Base-by-base conservation (phyloP, 2,329 filamentous ascomycete species). In the Xylogone sp. region DNA sequence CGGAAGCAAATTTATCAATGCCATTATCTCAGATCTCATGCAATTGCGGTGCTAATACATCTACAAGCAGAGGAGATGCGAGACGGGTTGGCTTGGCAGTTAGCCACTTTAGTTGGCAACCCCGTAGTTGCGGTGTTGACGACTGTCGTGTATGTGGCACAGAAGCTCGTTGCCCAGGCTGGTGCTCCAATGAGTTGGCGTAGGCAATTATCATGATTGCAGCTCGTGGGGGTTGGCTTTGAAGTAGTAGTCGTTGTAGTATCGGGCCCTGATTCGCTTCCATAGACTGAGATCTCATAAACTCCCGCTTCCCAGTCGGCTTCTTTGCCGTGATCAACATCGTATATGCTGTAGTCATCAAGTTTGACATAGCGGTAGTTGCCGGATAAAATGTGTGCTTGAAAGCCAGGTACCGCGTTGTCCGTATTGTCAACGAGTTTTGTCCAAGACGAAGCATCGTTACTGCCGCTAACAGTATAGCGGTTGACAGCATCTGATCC, bases 401-500 rank as follows among this genome's bases (percentile, higher is more conserved):
- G 42, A 46, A 39, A 52, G 10, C 50, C 50, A 18, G 50, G 50
- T n/a, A 42, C 21, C 12, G 16, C 10, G 46, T 49, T 52, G 12
- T 8, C 45, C 24, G 50, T 52, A 27, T 52, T 49, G 34, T 52
- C 50, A 20, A 49, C 27, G 13, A 52, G 45, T 20, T 21, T 31
- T 22, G 21, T 39, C 45, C 45, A 52, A 8, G 24, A 43, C 18
- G 18, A 21, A 6, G 20, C 22, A 42, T 52, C 50, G 16, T 10
- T 24, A 45, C 50, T 52, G 18, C 27, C 50, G 31, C 45, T 52
- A 21, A 49, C 5, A 20, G 45, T 43, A 29, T 52, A 49, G 16
- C 50, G 50, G 20, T 42, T 42, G 27, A 52, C 50, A 13, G 50
- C 45, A 29, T 52, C 50, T 6, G 50, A 52, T 22, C 50, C 50